Evolutionary conservation across 306 rosid species (phyloP), one percentile per base, ranked within the genome.

Genomic region (Heteromeles arbutifolia): DNA sequence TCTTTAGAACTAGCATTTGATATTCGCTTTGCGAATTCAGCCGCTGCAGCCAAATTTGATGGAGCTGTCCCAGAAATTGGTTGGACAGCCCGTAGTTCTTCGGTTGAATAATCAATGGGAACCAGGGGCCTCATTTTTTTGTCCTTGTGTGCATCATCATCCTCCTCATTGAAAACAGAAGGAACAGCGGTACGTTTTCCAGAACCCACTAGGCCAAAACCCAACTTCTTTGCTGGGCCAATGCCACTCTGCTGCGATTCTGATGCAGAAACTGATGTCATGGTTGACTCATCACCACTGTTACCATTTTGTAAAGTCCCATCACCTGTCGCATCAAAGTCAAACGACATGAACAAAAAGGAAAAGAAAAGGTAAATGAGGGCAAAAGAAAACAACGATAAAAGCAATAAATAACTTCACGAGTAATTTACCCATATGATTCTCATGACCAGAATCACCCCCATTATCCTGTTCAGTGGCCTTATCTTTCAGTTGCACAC

Each of bases 101-200:
- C 99, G 29, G 97, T 93, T 56, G 99, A 89, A 84, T 96, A 96
- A 84, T 92, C 99, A 82, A 96, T 92, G 11, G 99, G 99, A 85
- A 96, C 98, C 79, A 96, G 84, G 70, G 99, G 99, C 87, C 99
- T 92, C 98, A 96, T 76, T 81, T 88, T 96, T 84, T 96, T 96
- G 63, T 96, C 98, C 86, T 92, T 96, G 74, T 83, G 97, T 5
- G 93, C 98, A 72, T 96, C 99, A 32, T 95, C 99, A 28, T 94
- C 98, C 79, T 94, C 99, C 85, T 92, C 96, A 28, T 90, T 85
- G 85, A 96, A 96, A 81, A 89, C 96, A 54, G 99, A 96, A 68
- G 92, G 92, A 31, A 92, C 98, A 66, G 97, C 74, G 26, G 99
- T 82, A 74, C 99, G 93, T 86, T 90, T 96, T 64, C 99, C 99